Evolutionary conservation across 495 filamentous ascomycete genomes (phyloP).

Genomic region (Xylaria palmicola): DNA sequence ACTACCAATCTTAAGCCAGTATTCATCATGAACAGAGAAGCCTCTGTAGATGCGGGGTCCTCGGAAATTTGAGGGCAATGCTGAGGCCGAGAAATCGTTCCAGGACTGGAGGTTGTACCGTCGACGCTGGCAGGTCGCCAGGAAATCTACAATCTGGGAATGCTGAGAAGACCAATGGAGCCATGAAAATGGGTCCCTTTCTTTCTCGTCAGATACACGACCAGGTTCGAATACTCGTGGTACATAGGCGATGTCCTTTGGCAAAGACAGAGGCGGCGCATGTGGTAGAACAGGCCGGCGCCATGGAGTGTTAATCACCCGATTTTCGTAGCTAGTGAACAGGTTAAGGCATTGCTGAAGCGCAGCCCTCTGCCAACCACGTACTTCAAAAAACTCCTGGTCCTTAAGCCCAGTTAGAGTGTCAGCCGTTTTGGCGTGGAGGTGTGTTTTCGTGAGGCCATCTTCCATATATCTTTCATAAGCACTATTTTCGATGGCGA

Average conservation of each 20-base stretch:
- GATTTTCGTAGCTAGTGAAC: constrained; percentile 23
- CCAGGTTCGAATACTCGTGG: constrained; percentile 16
- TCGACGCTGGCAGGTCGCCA: constrained; percentile 25
- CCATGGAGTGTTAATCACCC: constrained; percentile 24
- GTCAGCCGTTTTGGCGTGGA: background rate
- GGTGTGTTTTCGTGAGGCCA: background rate
- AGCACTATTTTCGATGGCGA: background rate
- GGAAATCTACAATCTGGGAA: constrained; percentile 10
- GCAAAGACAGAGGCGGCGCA: constrained; percentile 14
- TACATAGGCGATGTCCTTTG: constrained; percentile 23
- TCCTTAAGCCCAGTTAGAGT: constrained; percentile 8
- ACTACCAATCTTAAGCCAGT: constrained; percentile 28
- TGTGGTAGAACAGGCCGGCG: constrained; percentile 33
- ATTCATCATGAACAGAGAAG: constrained; percentile 23
- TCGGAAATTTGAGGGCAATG: constrained; percentile 22
- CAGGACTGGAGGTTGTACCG: constrained; percentile 19
- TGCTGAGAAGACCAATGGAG: constrained; percentile 19
- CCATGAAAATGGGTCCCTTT: constrained; percentile 29
- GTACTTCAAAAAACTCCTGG: constrained; percentile 17
- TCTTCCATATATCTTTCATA: constrained; percentile 6
- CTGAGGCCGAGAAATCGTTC: constrained; percentile 18
- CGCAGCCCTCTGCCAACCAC: constrained; percentile 41
- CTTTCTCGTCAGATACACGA: background rate
- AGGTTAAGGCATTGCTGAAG: constrained; percentile 38
- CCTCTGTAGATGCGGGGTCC: constrained; percentile 23